Conservation (phyloP, 176 grass and related monocot species). For the Oryza brachyantha region DNA sequence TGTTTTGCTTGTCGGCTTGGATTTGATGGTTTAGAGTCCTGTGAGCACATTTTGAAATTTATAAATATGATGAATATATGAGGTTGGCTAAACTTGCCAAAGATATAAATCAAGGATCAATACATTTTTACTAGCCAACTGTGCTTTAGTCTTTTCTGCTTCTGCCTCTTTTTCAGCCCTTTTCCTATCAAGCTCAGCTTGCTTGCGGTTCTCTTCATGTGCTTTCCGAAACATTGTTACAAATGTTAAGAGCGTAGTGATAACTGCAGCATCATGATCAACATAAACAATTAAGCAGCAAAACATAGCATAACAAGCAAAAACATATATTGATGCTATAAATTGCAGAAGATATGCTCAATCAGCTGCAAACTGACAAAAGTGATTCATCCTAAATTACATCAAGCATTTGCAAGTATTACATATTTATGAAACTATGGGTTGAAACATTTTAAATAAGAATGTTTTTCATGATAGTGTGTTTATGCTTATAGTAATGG, state of each 20-base stretch:
- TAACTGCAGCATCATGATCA: conserved; percentile 61
- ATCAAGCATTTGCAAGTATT: neutral
- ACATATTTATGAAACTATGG: neutral
- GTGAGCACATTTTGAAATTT: conserved; percentile 7
- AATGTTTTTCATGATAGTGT: neutral
- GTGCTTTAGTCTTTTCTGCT: conserved; percentile 68
- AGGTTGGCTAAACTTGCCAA: neutral
- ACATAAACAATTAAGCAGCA: neutral
- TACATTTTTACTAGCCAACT: conserved; percentile 56
- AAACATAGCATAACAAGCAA: neutral
- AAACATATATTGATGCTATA: conserved; percentile 4
- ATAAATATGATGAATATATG: conserved; percentile 10
- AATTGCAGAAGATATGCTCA: neutral
- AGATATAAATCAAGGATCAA: conserved; percentile 7
- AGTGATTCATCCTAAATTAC: neutral
- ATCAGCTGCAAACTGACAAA: neutral
- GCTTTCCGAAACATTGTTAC: conserved; percentile 84
- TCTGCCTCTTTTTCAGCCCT: conserved; percentile 78
- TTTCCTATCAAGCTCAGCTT: conserved; percentile 93
- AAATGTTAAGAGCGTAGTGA: conserved; percentile 82
- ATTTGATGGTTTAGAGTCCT: conserved; percentile 61
- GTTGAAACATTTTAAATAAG: conserved; percentile 10
- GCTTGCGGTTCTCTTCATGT: conserved; percentile 90
- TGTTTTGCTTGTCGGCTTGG: conserved; percentile 62
- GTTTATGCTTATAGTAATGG: neutral